Evolutionary conservation across 129 eudicot genomes (phyloP), one percentile per base, ranked within the genome.

Genomic region (Scalesia atractyloides): DNA sequence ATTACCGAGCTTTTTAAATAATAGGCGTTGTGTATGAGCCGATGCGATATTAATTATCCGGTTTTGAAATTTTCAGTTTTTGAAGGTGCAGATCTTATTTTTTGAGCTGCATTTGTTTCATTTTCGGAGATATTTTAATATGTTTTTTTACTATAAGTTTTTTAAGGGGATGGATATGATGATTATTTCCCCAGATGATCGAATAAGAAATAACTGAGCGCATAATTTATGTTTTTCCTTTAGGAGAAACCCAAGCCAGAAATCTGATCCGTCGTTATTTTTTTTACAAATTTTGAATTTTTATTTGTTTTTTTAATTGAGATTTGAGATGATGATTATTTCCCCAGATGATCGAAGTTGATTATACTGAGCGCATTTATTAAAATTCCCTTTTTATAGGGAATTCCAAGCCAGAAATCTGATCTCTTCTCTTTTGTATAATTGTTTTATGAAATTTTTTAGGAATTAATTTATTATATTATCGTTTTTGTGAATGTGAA

Each of bases 11-110:
- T 9, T 12, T 68, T n/a, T n/a, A n/a, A n/a, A n/a, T 0, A 33
- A 68, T 68, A 68, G 17, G 19, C 7, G 73, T 33, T 68, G 73
- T 49, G 73, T 50, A 68, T 68, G 73, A 68, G 73, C 73, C 73
- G 73, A 33, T 68, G 73, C 73, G 1, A 68, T 33, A 68, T 68
- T 68, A 5, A 68, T 30, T 16, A 9, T 26, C 54, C 44, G 24
- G 20, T 47, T 67, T 67, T 56, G 26, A 58, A 50, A 30, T 13
- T 4, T 30, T 9, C 30, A 9, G 20, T 14, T 24, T 16, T 22
- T 30, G 59, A 16, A 52, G 30, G 13, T 19, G 30, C 4, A 9
- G 4, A 9, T 53, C 13, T n/a, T 7, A 41, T 26, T 1, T 0
- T 3, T 56, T 68, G 60, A 46, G 58, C 9, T 2, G 14, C 24